Conservation (phyloP, 345 rosid species). For the Toxicodendron radicans region DNA sequence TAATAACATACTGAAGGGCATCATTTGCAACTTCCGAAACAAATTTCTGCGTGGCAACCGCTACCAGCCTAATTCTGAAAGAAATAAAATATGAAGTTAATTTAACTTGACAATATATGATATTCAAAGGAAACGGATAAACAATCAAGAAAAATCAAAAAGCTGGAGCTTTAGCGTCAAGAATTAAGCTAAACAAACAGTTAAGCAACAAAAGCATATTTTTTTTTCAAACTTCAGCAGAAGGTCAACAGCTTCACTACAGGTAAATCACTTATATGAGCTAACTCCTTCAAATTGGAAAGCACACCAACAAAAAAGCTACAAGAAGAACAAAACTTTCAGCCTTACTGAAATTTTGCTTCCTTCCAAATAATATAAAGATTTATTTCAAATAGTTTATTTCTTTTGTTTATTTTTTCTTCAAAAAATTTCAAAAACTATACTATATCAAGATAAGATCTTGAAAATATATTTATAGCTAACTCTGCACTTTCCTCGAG, state of each 20-base stretch:
- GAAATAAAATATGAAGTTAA: conserved; percentile 7
- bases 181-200: background rate
- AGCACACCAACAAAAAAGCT: background rate
- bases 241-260: no score
- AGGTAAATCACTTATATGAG: background rate
- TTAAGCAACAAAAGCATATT: background rate
- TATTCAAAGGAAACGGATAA: background rate
- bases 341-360: background rate
- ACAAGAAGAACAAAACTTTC: background rate
- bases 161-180: background rate
- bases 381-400: no score
- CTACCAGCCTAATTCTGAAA: conserved; percentile 81
- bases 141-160: background rate
- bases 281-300: background rate
- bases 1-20: conserved; percentile 70
- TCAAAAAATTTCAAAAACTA: background rate
- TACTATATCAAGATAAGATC: no score
- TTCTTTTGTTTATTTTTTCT: no score
- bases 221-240: background rate
- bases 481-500: background rate
- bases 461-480: no score
- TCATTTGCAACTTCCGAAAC: conserved; percentile 91
- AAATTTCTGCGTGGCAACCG: conserved; percentile 96
- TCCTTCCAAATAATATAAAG: background rate
- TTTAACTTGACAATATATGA: background rate